Conservation (phyloP, 495 filamentous ascomycete genomes). For the Pseudotulostoma volvatum region DNA sequence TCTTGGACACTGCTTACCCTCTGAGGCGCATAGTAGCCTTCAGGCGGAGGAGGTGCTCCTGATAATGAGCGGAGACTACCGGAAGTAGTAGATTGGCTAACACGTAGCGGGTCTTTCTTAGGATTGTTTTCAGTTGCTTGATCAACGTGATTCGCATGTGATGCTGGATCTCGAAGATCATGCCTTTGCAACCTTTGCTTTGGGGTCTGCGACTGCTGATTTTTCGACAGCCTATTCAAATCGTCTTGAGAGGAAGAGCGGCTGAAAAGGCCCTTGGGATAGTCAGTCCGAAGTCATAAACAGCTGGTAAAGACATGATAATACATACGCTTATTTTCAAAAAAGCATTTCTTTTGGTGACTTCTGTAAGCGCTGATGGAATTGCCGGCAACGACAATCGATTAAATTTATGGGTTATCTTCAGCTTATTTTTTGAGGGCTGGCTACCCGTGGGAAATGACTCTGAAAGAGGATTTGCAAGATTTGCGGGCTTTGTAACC, state of each 20-base stretch:
- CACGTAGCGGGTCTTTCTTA: not conserved
- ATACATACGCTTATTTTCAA: slow-evolving; percentile 9
- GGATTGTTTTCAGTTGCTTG: not conserved
- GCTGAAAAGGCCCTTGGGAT: slow-evolving; percentile 10
- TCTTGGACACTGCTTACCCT: not conserved
- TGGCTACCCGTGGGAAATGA: not conserved
- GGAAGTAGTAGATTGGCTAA: not conserved
- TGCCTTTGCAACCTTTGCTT: not conserved
- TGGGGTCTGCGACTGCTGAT: not conserved
- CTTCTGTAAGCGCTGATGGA: slow-evolving; percentile 8
- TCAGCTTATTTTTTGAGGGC: slow-evolving; percentile 18
- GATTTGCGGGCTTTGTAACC: too few species aligned
- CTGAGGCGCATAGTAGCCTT: not conserved
- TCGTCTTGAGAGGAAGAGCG: slow-evolving; percentile 3
- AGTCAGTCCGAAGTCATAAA: not conserved
- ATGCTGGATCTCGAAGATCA: not conserved
- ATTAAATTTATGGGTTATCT: slow-evolving; percentile 15
- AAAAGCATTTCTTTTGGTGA: slow-evolving; percentile 6
- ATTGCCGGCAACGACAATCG: slow-evolving; percentile 17
- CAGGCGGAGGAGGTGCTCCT: not conserved
- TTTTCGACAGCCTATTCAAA: too few species aligned
- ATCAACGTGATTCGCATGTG: not conserved
- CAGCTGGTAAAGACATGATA: too few species aligned
- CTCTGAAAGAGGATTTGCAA: not conserved
- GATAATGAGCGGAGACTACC: not conserved